Percentiles rank a stretch among this genome's conserved stretches.
Evolutionary conservation across 164 flowering plant genomes (phyloP).

Genomic region (Liriodendron chinense): DNA sequence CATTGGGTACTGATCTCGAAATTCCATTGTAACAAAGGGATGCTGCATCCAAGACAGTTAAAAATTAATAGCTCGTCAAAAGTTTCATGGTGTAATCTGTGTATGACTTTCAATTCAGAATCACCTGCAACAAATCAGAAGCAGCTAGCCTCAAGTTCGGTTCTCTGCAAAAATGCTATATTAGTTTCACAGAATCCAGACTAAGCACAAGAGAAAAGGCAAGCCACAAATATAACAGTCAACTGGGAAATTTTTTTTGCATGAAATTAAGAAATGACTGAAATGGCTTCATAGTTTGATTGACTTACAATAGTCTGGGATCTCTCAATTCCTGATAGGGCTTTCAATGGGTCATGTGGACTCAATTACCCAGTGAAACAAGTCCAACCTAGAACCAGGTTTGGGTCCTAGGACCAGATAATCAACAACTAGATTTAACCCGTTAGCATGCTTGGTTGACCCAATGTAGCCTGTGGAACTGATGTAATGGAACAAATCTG

Average conservation of each 20-base stretch:
- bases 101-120: constrained; percentile 1
- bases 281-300: not conserved
- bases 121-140: constrained; percentile 65
- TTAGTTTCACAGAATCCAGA: not conserved
- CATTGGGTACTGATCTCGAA: constrained; percentile 28
- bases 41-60: constrained; percentile 41
- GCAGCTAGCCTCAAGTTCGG: constrained; percentile 59
- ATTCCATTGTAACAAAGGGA: constrained; percentile 59
- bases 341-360: no score
- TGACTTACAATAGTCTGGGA: not conserved
- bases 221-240: not conserved
- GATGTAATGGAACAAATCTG: no score
- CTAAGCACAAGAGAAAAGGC: not conserved
- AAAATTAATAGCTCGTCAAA: not conserved
- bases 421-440: no score
- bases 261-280: not conserved
- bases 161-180: constrained; percentile 45
- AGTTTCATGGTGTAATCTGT: not conserved
- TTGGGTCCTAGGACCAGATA: no score
- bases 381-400: no score
- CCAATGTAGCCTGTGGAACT: no score
- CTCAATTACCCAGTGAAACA: no score
- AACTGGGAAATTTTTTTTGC: not conserved
- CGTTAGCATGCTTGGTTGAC: no score
- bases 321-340: not conserved